These are phyloP conservation scores for Astraeus odoratus DNA, from an alignment of 768 basidiomycete species.

Conservation along the genomic window DNA sequence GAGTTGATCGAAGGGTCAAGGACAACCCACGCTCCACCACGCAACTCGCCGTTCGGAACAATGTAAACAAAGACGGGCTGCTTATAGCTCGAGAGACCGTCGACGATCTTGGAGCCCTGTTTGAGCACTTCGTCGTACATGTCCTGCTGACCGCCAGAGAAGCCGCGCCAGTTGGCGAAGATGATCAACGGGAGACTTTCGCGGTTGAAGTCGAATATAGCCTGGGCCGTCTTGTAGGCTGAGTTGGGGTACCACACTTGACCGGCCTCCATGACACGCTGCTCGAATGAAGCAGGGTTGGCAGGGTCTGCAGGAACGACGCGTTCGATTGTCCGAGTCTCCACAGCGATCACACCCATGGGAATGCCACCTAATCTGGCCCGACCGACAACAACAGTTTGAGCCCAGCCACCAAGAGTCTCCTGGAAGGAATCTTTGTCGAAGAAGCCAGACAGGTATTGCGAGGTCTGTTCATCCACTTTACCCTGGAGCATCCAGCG, in stretches of 20 bases:
- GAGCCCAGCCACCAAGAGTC: slow-evolving; percentile 97
- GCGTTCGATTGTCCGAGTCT: slow-evolving; percentile 95
- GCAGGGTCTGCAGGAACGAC: slow-evolving; percentile 97
- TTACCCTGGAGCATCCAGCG: slow-evolving; percentile 98
- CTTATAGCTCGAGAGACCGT: slow-evolving; percentile 94
- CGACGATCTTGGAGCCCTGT: slow-evolving; percentile 97
- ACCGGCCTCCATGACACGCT: slow-evolving; percentile 98
- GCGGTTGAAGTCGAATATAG: slow-evolving; percentile 97
- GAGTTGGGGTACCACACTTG: slow-evolving; percentile 99
- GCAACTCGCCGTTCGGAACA: slow-evolving; percentile 95
- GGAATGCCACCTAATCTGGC: slow-evolving; percentile 96
- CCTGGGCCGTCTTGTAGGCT: slow-evolving; percentile 98
- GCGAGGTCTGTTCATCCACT: slow-evolving; percentile 67
- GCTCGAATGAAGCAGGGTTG: slow-evolving; percentile 93
- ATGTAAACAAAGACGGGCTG: slow-evolving; percentile 98
- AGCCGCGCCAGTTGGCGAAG: slow-evolving; percentile 99
- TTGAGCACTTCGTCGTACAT: slow-evolving; percentile 98
- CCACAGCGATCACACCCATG: slow-evolving; percentile 96
- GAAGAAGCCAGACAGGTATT: slow-evolving; percentile 89
- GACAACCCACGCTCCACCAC: slow-evolving; percentile 99
- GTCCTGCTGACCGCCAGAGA: slow-evolving; percentile 99
- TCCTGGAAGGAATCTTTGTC: slow-evolving; percentile 98
- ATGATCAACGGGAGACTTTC: slow-evolving; percentile 96
- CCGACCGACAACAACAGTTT: slow-evolving; percentile 96
- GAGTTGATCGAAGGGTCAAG: slow-evolving; percentile 96